Conservation (phyloP, 768 basidiomycete species). For the Coprinopsis marcescibilis region DNA sequence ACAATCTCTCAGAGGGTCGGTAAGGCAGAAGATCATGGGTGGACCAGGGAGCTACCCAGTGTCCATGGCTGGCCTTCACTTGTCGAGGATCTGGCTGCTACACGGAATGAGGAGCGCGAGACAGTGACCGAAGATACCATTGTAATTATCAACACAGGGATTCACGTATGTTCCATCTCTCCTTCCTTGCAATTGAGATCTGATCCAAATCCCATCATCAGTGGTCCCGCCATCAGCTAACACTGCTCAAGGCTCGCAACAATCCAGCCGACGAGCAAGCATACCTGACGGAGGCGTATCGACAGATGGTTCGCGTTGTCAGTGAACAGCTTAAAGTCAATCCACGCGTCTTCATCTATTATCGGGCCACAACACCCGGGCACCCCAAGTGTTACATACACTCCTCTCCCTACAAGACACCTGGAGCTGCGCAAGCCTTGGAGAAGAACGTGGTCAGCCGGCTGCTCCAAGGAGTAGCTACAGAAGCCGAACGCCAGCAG, state of each 20-base stretch:
- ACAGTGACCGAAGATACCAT: conserved; percentile 23
- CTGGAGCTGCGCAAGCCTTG: background rate
- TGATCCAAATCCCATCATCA: conserved; percentile 3
- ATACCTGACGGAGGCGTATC: conserved; percentile 22
- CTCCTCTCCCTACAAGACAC: conserved; percentile 2
- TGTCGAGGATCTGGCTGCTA: conserved; percentile 17
- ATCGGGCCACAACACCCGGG: conserved; percentile 13
- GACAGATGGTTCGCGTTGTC: conserved; percentile 20
- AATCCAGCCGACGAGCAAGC: conserved; percentile 22
- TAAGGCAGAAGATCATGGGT: conserved; percentile 18
- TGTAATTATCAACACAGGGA: conserved; percentile 24
- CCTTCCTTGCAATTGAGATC: background rate
- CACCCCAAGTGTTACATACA: conserved; percentile 11
- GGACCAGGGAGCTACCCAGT: conserved; percentile 20
- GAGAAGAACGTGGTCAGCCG: conserved; percentile 5
- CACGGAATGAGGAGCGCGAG: conserved; percentile 18
- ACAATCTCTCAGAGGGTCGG: conserved; percentile 22
- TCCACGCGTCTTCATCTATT: conserved; percentile 10
- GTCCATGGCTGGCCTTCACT: conserved; percentile 23
- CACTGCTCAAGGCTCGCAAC: conserved; percentile 20
- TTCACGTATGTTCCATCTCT: conserved; percentile 16
- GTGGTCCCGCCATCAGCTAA: conserved; percentile 25
- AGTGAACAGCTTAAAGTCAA: conserved; percentile 5
- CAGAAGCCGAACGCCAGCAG: background rate
- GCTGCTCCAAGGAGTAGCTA: background rate